Evolutionary conservation across 108 stramenopile genomes (phyloP).

Genomic region (Bacterosira constricta): DNA sequence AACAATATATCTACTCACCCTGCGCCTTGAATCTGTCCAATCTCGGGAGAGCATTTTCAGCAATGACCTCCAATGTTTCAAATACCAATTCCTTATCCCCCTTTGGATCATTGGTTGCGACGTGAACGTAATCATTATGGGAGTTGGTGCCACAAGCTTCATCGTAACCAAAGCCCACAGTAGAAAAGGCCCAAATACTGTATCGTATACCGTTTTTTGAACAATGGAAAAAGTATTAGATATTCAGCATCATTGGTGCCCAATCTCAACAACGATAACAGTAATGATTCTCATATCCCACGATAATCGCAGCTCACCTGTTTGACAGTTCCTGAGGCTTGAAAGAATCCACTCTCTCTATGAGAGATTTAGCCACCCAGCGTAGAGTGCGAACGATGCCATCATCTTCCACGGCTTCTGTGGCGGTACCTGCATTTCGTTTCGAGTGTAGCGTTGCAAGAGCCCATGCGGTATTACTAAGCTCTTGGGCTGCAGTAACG

Average conservation of each 20-base stretch:
- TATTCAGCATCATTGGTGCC: background rate
- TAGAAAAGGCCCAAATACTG: slow-evolving; percentile 75
- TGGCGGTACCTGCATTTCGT: slow-evolving; percentile 10
- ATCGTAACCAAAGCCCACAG: slow-evolving; percentile 74
- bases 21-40: slow-evolving; percentile 64
- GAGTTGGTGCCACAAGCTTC: slow-evolving; percentile 27
- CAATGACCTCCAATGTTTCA: slow-evolving; percentile 47
- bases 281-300: too few species aligned
- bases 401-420: slow-evolving; percentile 36
- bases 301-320: too few species aligned
- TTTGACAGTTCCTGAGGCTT: slow-evolving; percentile 75
- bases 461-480: slow-evolving; percentile 73
- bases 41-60: slow-evolving; percentile 44
- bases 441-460: slow-evolving; percentile 74
- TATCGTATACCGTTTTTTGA: too few species aligned
- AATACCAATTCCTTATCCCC: slow-evolving; percentile 56
- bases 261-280: too few species aligned
- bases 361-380: slow-evolving; percentile 51
- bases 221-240: background rate
- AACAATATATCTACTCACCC: slow-evolving; percentile 6
- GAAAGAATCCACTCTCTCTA: slow-evolving; percentile 47
- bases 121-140: slow-evolving; percentile 67
- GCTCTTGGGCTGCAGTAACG: background rate
- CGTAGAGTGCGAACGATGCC: slow-evolving; percentile 68
- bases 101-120: slow-evolving; percentile 54